These are phyloP conservation scores for Ceratobasidium sp. DNA, from an alignment of 1,284 basidiomycete genomes.

Conservation along the genomic window DNA sequence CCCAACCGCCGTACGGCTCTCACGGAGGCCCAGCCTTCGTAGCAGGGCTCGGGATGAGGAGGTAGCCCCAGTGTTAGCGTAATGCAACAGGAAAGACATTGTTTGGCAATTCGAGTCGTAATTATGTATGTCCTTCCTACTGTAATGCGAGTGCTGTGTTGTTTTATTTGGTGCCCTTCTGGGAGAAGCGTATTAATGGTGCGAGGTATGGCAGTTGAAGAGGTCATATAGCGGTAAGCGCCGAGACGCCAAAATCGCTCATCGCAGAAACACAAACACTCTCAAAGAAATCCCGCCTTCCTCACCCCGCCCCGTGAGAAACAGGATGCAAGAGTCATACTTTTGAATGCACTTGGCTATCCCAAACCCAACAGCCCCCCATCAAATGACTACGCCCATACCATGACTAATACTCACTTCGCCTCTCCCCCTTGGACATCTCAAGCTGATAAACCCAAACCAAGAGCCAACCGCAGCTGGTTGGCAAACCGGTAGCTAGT, in stretches of 20 bases:
- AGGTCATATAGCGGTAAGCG: slow-evolving; percentile 1
- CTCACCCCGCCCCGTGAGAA: too few relatives aligned
- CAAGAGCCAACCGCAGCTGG: neutral
- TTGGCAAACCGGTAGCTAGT: neutral
- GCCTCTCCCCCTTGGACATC: neutral
- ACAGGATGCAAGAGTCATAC: too few relatives aligned
- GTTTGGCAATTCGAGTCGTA: neutral
- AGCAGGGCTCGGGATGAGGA: slow-evolving; percentile 18
- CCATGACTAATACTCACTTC: neutral
- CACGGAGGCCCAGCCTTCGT: slow-evolving; percentile 37
- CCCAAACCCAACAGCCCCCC: too few relatives aligned
- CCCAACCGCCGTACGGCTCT: slow-evolving; percentile 12
- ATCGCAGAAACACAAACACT: neutral
- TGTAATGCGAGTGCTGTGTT: too few relatives aligned
- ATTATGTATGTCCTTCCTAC: neutral
- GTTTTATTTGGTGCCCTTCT: too few relatives aligned
- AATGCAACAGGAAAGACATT: neutral
- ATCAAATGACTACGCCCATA: too few relatives aligned
- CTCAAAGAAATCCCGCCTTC: slow-evolving; percentile 9
- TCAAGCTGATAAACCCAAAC: slow-evolving; percentile 1
- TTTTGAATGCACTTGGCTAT: too few relatives aligned
- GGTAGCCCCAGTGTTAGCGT: neutral
- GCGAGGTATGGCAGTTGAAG: neutral
- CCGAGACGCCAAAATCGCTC: slow-evolving; percentile 38
- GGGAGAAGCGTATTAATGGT: too few relatives aligned